Evolutionary conservation across 805 yeast genomes (phyloP), one percentile per base, ranked within the genome.

Genomic region (Hanseniaspora pseudoguilliermondii): DNA sequence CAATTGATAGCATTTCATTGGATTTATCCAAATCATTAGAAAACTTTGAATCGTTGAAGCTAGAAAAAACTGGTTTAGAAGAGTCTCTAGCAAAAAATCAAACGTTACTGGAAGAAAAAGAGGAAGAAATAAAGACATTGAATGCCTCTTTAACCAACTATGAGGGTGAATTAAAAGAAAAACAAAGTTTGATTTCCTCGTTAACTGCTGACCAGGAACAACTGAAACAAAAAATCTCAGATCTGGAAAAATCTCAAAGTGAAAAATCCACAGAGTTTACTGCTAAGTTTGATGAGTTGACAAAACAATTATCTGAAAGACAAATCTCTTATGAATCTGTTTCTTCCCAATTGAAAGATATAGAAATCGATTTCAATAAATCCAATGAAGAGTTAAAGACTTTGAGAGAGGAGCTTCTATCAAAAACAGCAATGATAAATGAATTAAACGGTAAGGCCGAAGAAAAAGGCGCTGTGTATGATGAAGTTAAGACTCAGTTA

Each of bases 111-210:
- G 36, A 11, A 2, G 47, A 44, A 16, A 18, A 16, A 27, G 36
- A 44, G n/a, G 29, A 21, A 1, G 25, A 41, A 9, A 8, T 23
- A 10, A 23, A 41, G 8, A 27, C 23, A 1, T 41, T 41, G 29
- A 27, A 41, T 15, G 16, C 85, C 15, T 39, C 32, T 47, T 34
- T 34, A 27, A 34, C 18, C 5, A 20, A 18, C 32, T 34, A 18
- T 18, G 32, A 44, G 38, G 13, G 23, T 29, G 38, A 44, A 44
- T 6, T 29, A 18, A 29, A 44, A 16, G 48, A 44, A 8, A 44
- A 44, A n/a, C 25, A 32, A 32, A 35, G 27, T 18, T 5, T 18
- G n/a, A 29, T 44, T 5, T 8, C 36, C 10, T 29, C 23, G 18
- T 18, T 38, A 20, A 27, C 35, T 21, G 55, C 40, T 39, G 41